These are phyloP conservation scores for Plasmodium sp. DNA, from an alignment of 169 alveolate species.

Conservation along the genomic window DNA sequence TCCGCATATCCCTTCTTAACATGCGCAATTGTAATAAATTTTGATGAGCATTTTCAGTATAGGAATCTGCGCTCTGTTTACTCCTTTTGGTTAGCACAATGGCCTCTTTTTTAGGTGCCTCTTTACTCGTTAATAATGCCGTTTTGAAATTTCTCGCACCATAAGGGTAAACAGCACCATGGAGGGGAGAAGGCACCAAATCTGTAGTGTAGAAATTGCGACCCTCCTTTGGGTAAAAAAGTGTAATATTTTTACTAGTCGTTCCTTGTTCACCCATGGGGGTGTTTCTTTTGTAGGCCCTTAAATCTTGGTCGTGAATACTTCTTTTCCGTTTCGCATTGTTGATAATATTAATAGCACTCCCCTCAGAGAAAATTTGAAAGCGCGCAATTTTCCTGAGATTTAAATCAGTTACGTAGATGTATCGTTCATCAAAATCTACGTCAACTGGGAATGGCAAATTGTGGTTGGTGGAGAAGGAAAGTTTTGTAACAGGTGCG, in stretches of 20 bases:
- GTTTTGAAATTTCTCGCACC: not conserved
- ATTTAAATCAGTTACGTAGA: slow-evolving; percentile 46
- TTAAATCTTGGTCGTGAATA: slow-evolving; percentile 9
- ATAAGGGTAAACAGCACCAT: not conserved
- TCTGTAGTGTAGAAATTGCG: not conserved
- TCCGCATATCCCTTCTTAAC: not conserved
- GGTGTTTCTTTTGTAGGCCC: not conserved
- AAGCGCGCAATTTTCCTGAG: slow-evolving; percentile 57
- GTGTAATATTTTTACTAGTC: not conserved
- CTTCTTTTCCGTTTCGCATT: slow-evolving; percentile 8
- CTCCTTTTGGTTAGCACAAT: not conserved
- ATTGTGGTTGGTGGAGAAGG: slow-evolving; percentile 65
- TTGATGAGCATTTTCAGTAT: not conserved
- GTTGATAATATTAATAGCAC: not conserved
- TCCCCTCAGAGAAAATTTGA: slow-evolving; percentile 16
- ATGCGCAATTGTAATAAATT: not conserved
- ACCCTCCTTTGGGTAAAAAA: not conserved
- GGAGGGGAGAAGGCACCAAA: not conserved
- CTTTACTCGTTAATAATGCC: not conserved
- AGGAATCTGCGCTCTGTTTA: not conserved
- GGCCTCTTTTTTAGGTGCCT: not conserved
- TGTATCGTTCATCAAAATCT: slow-evolving; percentile 55
- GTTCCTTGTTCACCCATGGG: not conserved
- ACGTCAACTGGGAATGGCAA: slow-evolving; percentile 57
- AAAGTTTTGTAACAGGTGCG: not conserved